Conservation (phyloP, 257 asterid genomes). For the Capsicum baccatum region DNA sequence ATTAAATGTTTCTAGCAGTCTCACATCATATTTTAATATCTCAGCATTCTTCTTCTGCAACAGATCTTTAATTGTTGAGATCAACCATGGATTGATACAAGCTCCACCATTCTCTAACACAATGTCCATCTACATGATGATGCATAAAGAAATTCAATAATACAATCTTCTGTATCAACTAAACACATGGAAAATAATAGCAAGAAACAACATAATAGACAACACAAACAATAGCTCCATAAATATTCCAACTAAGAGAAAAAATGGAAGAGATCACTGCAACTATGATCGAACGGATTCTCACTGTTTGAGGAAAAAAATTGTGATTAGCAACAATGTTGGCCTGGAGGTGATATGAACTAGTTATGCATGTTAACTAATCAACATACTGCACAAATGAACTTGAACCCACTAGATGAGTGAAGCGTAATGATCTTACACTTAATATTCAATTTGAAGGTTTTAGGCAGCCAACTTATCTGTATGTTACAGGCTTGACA, state of each 20-base stretch:
- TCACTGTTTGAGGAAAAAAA: not conserved
- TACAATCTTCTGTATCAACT: constrained; percentile 23
- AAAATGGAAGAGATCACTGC: not conserved
- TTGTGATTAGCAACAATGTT: not conserved
- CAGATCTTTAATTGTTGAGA: constrained; percentile 45
- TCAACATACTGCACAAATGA: constrained; percentile 17
- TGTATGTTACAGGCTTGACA: constrained; percentile 11
- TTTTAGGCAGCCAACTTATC: constrained; percentile 9
- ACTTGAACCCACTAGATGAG: not conserved
- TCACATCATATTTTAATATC: constrained; percentile 50
- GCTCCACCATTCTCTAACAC: constrained; percentile 49
- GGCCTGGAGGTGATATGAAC: not conserved
- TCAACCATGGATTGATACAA: constrained; percentile 81
- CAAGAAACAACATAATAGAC: not conserved
- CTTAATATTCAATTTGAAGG: constrained; percentile 10
- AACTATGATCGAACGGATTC: not conserved
- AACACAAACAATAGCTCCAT: constrained; percentile 9
- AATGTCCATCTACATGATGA: constrained; percentile 49
- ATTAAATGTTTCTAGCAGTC: constrained; percentile 23
- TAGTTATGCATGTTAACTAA: not conserved
- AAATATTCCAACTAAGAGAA: not conserved
- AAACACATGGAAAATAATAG: not conserved
- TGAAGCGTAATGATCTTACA: not conserved
- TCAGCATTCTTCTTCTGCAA: constrained; percentile 45
- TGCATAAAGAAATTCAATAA: constrained; percentile 31